phyloP scores from a whole-genome alignment of 108 stramenopile genomes.

The Parmales sp. region DNA sequence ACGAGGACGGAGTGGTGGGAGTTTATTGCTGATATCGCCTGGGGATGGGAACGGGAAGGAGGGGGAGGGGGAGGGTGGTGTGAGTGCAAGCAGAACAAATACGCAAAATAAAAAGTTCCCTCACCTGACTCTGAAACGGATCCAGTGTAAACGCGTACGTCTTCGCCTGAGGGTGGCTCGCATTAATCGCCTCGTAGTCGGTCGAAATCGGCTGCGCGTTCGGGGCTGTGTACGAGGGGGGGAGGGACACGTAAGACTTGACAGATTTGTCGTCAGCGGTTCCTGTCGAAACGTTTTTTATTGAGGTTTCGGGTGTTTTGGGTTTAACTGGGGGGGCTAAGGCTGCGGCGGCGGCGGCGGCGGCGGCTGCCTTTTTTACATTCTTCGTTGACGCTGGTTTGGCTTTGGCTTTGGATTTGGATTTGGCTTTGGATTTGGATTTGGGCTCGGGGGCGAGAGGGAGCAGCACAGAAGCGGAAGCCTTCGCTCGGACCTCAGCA shows the following conservation, averaged over 20 bases:
- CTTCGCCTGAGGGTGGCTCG: conserved; percentile 68
- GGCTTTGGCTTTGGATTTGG: conserved; percentile 27
- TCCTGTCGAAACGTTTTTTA: conserved; percentile 57
- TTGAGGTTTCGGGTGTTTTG: conserved; percentile 20
- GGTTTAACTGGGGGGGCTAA: conserved; percentile 12
- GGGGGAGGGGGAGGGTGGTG: no score
- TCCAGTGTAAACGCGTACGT: conserved; percentile 87
- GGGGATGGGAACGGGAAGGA: no score
- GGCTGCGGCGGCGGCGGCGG: conserved; percentile 8
- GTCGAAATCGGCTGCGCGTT: conserved; percentile 14
- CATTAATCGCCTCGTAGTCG: not conserved
- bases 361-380: not conserved
- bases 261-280: conserved; percentile 78
- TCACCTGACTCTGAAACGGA: conserved; percentile 88
- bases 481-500: no score
- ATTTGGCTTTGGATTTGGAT: conserved; percentile 17
- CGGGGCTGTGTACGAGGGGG: conserved; percentile 18
- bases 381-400: conserved; percentile 20
- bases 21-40: conserved; percentile 84
- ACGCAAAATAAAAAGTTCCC: no score
- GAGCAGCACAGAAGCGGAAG: no score
- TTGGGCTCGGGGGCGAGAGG: no score
- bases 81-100: no score
- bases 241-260: conserved; percentile 63
- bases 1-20: conserved; percentile 87